Conservation (phyloP, 78 protist species). For the Guillardia theta region DNA sequence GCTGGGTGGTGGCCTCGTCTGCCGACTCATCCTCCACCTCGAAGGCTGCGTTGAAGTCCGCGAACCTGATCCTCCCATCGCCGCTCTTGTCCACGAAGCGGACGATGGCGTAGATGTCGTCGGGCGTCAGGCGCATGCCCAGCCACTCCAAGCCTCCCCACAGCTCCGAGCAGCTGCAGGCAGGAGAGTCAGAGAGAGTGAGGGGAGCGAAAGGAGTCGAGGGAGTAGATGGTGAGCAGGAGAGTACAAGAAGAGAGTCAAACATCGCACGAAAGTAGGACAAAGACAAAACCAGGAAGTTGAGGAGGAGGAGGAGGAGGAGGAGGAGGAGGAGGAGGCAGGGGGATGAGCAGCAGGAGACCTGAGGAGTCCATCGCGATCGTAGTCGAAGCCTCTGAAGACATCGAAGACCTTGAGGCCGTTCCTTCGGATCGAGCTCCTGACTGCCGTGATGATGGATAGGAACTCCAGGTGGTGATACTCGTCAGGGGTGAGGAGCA, state of each 20-base stretch:
- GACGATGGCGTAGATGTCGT: constrained; percentile 34
- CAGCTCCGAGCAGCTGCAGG: constrained; percentile 12
- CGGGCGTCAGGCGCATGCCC: neutral
- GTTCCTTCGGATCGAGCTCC: neutral
- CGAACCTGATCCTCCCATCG: neutral
- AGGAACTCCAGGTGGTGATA: constrained; percentile 36
- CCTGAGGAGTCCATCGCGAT: neutral
- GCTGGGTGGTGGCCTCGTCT: neutral
- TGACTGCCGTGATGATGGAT: neutral
- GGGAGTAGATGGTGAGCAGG: neutral
- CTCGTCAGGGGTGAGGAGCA: constrained; percentile 31
- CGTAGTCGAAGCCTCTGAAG: constrained; percentile 47
- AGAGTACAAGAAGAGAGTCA: neutral
- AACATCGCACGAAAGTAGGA: too few species aligned
- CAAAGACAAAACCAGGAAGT: too few species aligned
- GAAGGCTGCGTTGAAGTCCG: neutral
- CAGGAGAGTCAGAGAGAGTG: too few species aligned
- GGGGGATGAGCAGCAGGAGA: neutral
- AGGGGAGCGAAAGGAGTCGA: too few species aligned
- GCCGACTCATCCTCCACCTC: neutral
- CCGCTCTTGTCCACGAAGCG: constrained; percentile 23
- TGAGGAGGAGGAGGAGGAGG: too few species aligned
- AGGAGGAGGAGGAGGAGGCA: neutral
- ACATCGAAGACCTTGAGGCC: constrained; percentile 9
- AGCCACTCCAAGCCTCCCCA: constrained; percentile 47